Conservation (phyloP, 2,329 filamentous ascomycete genomes). For the Pseudogymnoascus sp. region DNA sequence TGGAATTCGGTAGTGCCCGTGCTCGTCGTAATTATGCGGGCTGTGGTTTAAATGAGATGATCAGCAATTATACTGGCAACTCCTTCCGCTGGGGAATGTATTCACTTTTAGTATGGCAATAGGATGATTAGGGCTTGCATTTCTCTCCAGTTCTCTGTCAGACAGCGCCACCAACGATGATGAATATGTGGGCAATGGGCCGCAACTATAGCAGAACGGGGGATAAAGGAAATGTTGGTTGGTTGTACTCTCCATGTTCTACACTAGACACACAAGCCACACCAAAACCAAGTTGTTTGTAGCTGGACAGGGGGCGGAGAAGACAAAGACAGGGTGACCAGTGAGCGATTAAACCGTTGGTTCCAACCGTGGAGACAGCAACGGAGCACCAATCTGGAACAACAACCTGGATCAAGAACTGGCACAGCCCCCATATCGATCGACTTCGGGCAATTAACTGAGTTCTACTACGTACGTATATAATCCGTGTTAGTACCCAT, state of each 20-base stretch:
- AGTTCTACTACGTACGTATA: neutral
- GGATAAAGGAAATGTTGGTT: neutral
- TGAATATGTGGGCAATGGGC: neutral
- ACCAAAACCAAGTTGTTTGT: neutral
- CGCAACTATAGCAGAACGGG: neutral
- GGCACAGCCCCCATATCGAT: neutral
- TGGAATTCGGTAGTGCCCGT: neutral
- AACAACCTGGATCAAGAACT: neutral
- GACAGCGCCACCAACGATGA: neutral
- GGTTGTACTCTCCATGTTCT: neutral
- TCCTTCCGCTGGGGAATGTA: neutral
- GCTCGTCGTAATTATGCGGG: neutral
- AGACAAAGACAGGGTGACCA: neutral
- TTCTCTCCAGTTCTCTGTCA: neutral
- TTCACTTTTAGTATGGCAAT: neutral
- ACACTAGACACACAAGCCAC: neutral
- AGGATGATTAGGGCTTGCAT: neutral
- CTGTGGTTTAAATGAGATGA: slow-evolving; percentile 1
- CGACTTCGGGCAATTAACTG: neutral
- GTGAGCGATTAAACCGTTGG: neutral
- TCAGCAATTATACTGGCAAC: neutral
- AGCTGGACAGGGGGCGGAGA: neutral
- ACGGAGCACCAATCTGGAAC: neutral
- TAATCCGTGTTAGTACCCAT: neutral
- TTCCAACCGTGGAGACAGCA: neutral